Conservation (phyloP, 2,329 filamentous ascomycete species). For the Torrubiellomyces zombiae region DNA sequence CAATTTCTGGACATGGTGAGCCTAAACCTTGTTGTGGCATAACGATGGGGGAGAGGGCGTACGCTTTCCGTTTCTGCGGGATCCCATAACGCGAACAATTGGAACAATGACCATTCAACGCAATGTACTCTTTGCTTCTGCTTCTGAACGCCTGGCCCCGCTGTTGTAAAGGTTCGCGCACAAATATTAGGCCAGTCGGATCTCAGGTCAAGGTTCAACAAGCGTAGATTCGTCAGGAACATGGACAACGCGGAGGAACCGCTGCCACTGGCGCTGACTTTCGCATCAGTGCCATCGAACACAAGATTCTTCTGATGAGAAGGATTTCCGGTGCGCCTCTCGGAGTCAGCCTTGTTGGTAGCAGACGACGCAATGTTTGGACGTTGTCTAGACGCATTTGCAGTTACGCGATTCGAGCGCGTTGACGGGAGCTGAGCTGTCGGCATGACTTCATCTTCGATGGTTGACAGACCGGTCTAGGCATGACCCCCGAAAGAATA, state of each 20-base stretch:
- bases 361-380: too few species aligned
- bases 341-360: too few species aligned
- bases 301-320: too few species aligned
- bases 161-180: slow-evolving; percentile 45
- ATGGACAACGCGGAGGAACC: slow-evolving; percentile 14
- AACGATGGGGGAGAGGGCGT: slow-evolving; percentile 10
- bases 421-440: too few species aligned
- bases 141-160: slow-evolving; percentile 48
- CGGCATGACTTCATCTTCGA: too few species aligned
- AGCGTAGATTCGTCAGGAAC: slow-evolving; percentile 69
- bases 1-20: slow-evolving; percentile 46
- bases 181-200: slow-evolving; percentile 70
- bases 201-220: slow-evolving; percentile 62
- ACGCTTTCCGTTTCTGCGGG: slow-evolving; percentile 58
- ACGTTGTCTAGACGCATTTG: too few species aligned
- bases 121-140: slow-evolving; percentile 70
- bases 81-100: slow-evolving; percentile 75
- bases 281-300: too few species aligned
- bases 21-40: slow-evolving; percentile 1
- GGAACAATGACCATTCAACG: slow-evolving; percentile 83
- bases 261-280: too few species aligned
- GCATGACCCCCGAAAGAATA: too few species aligned
- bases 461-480: too few species aligned
- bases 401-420: too few species aligned
- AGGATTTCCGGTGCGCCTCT: too few species aligned